Conservation (phyloP, 208 protist species). For the Angomonas desouzai region DNA sequence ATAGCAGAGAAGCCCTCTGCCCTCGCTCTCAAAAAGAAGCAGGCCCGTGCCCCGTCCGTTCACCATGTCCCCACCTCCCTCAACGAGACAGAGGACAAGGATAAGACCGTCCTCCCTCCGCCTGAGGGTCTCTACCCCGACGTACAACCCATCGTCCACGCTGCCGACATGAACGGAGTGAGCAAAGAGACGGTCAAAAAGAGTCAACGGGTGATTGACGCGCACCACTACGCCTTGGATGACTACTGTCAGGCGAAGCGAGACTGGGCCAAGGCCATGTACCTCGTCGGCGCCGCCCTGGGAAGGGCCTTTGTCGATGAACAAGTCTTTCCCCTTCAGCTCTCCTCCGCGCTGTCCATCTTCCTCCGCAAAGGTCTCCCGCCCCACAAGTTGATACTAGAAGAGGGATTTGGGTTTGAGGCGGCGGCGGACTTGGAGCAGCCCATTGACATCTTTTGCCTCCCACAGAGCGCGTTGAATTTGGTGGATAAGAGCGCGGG, state of each 20-base stretch:
- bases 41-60: slow-evolving; percentile 16
- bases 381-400: slow-evolving; percentile 25
- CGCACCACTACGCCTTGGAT: slow-evolving; percentile 10
- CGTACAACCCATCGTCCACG: not conserved
- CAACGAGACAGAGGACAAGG: slow-evolving; percentile 1
- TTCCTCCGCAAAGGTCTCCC: slow-evolving; percentile 58
- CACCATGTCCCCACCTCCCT: not conserved
- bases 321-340: slow-evolving; percentile 68
- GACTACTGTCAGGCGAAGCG: slow-evolving; percentile 49
- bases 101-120: slow-evolving; percentile 19
- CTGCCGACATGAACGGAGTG: slow-evolving; percentile 2
- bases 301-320: slow-evolving; percentile 77
- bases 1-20: not conserved
- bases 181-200: slow-evolving; percentile 19
- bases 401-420: slow-evolving; percentile 19
- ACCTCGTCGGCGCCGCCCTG: slow-evolving; percentile 68
- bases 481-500: slow-evolving; percentile 59
- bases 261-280: slow-evolving; percentile 46
- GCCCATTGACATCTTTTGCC: slow-evolving; percentile 63
- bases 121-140: slow-evolving; percentile 23
- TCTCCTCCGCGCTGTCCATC: slow-evolving; percentile 61
- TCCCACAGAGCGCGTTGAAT: slow-evolving; percentile 43
- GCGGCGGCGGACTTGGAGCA: slow-evolving; percentile 20
- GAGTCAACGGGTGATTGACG: slow-evolving; percentile 15
- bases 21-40: slow-evolving; percentile 2